Evolutionary conservation across 192 early-diverging fungal genomes (phyloP), one percentile per base, ranked within the genome.

Genomic region (Chytriomyces sp.): DNA sequence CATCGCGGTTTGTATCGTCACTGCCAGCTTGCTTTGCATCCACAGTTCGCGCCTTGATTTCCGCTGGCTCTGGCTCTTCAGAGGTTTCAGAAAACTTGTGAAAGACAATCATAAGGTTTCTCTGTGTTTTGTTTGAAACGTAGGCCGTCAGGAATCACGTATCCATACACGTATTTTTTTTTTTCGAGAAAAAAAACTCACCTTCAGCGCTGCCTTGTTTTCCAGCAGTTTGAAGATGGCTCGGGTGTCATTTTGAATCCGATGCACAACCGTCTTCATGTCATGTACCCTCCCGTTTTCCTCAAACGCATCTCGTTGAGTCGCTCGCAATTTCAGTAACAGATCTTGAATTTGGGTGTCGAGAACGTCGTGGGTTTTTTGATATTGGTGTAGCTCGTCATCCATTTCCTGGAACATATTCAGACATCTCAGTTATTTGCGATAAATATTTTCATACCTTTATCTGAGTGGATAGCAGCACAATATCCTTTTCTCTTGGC

Each of bases 401-500:
- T 88, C 88, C 89, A 90, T 90, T 49, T 84, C 83, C 88, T 89
- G 65, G 5, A 26, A 68, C 10, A 16, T 16, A 72, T 71, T 72
- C 20, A 57, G 53, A 13, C 5, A 20, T 57, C 13, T 57, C 16
- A 57, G 5, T 18, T 3, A 3, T 18, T 1, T 18, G 5, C 2
- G n/a, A 44, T 13, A 64, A 76, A 50, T 45, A 43, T 8, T 5
- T 26, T 24, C 28, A 0, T 23, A 84, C 85, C 77, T 87, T 85
- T 35, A 87, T 84, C 45, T 85, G 81, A 23, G 71, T 77, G 0
- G 77, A 77, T 9, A 88, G 69, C n/a, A 64, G 57, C 11, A 86
- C 67, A 64, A 89, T 84, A 53, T 89, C 88, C 49, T 79, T 68
- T 76, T 89, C 86, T 45, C 88, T 45, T 47, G 88, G 88, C 62